These are phyloP conservation scores for Populus ilicifolia DNA, from an alignment of 345 rosid species.

Conservation along the genomic window DNA sequence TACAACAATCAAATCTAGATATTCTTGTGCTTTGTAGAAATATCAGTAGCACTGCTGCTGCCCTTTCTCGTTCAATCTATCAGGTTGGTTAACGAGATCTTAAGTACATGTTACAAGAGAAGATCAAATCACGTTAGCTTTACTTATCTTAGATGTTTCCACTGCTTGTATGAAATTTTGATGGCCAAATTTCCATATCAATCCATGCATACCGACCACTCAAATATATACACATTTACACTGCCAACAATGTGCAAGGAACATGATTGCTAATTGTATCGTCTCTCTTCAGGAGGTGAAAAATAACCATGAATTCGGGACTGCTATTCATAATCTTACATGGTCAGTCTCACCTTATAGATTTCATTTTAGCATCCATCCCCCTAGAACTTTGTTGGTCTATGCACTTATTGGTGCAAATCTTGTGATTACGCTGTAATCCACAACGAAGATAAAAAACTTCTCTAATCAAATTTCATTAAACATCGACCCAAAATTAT, in stretches of 20 bases:
- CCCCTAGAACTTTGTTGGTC: neutral
- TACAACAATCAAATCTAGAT: neutral
- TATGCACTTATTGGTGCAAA: too few relatives aligned
- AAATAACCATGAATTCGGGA: too few relatives aligned
- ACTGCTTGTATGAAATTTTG: neutral
- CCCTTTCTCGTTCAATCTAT: neutral
- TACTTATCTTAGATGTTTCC: neutral
- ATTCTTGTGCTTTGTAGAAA: neutral
- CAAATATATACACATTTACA: neutral
- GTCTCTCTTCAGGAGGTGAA: too few relatives aligned
- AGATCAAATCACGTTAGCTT: neutral
- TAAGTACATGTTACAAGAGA: neutral
- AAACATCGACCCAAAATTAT: accelerated
- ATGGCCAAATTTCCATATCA: too few relatives aligned
- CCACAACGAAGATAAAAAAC: too few relatives aligned
- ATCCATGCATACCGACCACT: neutral
- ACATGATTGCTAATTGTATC: too few relatives aligned
- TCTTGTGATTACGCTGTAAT: too few relatives aligned
- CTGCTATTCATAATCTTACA: too few relatives aligned
- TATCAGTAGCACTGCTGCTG: neutral
- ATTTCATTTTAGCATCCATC: neutral
- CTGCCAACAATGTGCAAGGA: neutral
- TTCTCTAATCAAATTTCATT: too few relatives aligned
- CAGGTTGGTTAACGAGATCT: neutral
- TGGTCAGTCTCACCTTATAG: neutral